Percentiles rank a stretch among this genome's conserved stretches.
phyloP scores from a whole-genome alignment of 495 filamentous ascomycete species.

The Delitschia confertaspora region DNA sequence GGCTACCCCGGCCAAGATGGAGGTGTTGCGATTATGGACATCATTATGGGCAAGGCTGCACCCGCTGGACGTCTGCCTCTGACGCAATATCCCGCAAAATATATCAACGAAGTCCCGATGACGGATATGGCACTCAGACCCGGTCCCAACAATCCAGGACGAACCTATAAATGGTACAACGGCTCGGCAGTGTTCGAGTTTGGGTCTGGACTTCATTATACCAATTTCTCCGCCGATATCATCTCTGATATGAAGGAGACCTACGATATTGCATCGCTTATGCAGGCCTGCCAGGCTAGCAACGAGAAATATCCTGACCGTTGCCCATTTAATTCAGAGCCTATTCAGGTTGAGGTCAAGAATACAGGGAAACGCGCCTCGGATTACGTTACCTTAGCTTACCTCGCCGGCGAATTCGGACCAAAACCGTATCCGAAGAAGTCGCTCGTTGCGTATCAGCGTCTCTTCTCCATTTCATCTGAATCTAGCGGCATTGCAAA shows the following conservation, averaged over 20 bases:
- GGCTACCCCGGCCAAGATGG: conserved; percentile 55
- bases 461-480: conserved; percentile 41
- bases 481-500: conserved; percentile 33
- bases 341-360: conserved; percentile 36
- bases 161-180: conserved; percentile 57
- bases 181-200: conserved; percentile 47
- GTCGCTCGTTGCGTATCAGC: conserved; percentile 51
- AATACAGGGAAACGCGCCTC: conserved; percentile 50
- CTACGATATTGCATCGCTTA: conserved; percentile 32
- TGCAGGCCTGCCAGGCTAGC: conserved; percentile 18
- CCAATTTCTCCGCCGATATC: conserved; percentile 39
- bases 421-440: conserved; percentile 56
- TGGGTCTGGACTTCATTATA: conserved; percentile 49
- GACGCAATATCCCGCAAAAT: conserved; percentile 51
- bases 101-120: conserved; percentile 45
- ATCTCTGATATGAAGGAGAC: conserved; percentile 17
- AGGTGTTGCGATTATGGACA: conserved; percentile 46
- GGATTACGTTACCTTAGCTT: conserved; percentile 53
- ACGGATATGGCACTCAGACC: conserved; percentile 51
- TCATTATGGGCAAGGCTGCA: conserved; percentile 45
- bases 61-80: conserved; percentile 50
- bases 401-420: conserved; percentile 46
- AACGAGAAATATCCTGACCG: conserved; percentile 28
- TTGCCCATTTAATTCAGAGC: conserved; percentile 36
- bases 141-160: conserved; percentile 35